These are phyloP conservation scores for Mortierella sp. DNA, from an alignment of 371 early-diverging fungal genomes.

Conservation along the genomic window DNA sequence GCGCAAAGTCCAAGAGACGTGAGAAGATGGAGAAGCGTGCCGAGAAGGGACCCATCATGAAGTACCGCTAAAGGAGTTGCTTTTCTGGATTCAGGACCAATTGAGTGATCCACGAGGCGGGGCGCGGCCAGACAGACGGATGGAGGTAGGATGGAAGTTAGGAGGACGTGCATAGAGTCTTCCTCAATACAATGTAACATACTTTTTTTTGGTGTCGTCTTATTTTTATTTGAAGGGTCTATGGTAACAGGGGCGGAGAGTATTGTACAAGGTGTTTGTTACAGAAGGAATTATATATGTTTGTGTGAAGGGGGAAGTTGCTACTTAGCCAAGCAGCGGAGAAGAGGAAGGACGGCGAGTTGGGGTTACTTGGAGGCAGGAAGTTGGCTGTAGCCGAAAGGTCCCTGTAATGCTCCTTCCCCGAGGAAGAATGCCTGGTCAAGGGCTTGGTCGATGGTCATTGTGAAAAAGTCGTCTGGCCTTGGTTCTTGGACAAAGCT, in stretches of 20 bases:
- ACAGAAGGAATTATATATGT: too few species aligned
- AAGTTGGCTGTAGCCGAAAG: not conserved
- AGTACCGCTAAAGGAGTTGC: not conserved
- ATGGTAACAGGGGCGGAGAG: too few species aligned
- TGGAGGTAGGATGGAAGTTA: not conserved
- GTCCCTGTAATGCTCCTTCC: not conserved
- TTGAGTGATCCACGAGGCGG: too few species aligned
- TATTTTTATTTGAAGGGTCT: not conserved
- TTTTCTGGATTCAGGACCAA: not conserved
- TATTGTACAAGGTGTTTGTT: too few species aligned
- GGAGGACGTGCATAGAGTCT: not conserved
- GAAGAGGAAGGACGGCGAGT: not conserved
- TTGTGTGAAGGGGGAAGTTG: too few species aligned
- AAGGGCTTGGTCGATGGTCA: not conserved
- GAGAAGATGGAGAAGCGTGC: conserved; percentile 72
- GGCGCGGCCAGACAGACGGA: too few species aligned
- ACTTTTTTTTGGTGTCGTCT: not conserved
- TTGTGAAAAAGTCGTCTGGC: not conserved
- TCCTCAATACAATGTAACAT: not conserved
- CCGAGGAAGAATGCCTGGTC: not conserved
- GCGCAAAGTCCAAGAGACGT: conserved; percentile 70
- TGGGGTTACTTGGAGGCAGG: not conserved
- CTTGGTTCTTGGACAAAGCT: conserved; percentile 1
- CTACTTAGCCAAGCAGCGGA: too few species aligned
- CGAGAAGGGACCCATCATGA: conserved; percentile 59